A percentile compares a stretch with the other conserved stretches of the same genome.
Conservation (phyloP, 2,329 filamentous ascomycete genomes). For the Pyrenophora tritici-repentis region DNA sequence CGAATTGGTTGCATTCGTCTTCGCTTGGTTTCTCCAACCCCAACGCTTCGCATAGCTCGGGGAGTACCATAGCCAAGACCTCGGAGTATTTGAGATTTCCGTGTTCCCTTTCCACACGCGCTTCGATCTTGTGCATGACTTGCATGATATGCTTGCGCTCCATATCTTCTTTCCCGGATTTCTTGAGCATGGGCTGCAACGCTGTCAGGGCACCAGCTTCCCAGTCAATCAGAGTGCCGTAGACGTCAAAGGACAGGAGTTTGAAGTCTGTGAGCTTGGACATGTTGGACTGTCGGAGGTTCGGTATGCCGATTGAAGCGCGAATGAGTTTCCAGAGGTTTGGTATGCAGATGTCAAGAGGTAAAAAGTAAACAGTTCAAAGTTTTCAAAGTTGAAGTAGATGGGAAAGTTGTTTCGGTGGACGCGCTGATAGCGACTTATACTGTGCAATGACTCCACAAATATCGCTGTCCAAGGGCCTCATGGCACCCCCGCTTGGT, state of each 20-base stretch:
- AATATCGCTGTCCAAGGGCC: constrained; percentile 1
- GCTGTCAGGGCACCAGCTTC: constrained; percentile 66
- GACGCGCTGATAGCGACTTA: not conserved
- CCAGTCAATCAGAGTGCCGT: constrained; percentile 81
- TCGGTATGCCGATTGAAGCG: not conserved
- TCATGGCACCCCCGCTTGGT: constrained; percentile 16
- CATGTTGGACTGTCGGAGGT: constrained; percentile 21
- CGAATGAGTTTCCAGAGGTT: not conserved
- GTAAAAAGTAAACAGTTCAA: not conserved
- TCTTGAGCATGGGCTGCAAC: constrained; percentile 57
- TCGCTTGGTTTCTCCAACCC: constrained; percentile 46
- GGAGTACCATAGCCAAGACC: constrained; percentile 60
- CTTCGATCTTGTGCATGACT: constrained; percentile 55
- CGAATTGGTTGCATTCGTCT: constrained; percentile 56
- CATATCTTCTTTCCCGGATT: constrained; percentile 26
- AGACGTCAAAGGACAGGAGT: constrained; percentile 75
- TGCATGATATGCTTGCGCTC: constrained; percentile 40
- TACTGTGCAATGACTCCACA: not conserved
- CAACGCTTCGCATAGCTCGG: constrained; percentile 54
- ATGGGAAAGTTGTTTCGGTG: not conserved
- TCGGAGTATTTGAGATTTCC: constrained; percentile 65
- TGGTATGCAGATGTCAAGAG: not conserved
- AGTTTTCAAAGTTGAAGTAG: not conserved
- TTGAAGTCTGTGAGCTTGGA: constrained; percentile 50
- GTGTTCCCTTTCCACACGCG: constrained; percentile 56